Conservation (phyloP, 2,329 filamentous ascomycete genomes). For the Ophiostoma novo-ulmi region DNA sequence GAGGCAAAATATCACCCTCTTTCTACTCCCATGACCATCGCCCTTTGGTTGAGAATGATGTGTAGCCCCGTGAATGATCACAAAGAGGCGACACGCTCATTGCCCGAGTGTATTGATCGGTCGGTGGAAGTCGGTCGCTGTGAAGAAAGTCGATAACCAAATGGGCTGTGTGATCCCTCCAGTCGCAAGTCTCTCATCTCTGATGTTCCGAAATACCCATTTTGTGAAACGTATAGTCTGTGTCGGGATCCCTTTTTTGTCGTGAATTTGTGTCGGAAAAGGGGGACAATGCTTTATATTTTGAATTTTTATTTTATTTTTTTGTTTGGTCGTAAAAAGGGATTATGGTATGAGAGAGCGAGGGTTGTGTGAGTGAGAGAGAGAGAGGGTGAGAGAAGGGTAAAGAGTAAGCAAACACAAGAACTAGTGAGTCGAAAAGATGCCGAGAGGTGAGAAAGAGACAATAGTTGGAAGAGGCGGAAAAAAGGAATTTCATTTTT, state of each 20-base stretch:
- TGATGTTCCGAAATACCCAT: neutral
- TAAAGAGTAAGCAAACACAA: constrained; percentile 1
- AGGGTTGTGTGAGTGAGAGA: neutral
- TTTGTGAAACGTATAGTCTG: neutral
- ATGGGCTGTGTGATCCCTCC: neutral
- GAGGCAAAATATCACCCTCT: neutral
- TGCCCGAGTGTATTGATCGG: neutral
- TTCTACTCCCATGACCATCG: neutral
- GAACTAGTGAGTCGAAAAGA: neutral
- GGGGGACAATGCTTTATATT: constrained; percentile 9
- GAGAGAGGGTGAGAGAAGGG: neutral
- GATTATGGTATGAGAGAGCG: constrained; percentile 3
- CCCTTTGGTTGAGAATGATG: neutral
- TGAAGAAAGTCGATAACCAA: neutral
- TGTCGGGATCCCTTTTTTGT: neutral
- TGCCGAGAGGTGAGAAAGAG: constrained; percentile 6
- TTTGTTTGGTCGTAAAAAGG: constrained; percentile 13
- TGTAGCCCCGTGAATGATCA: neutral
- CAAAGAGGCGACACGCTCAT: neutral
- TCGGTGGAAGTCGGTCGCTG: constrained; percentile 8
- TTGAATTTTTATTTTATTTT: constrained; percentile 17
- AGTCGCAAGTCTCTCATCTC: neutral
- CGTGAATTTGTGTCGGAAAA: neutral
- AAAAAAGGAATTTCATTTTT: constrained; percentile 13
- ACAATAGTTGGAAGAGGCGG: neutral